These are phyloP conservation scores for Eragrostis curvula DNA, from an alignment of 176 grass and related monocot genomes.

Conservation along the genomic window DNA sequence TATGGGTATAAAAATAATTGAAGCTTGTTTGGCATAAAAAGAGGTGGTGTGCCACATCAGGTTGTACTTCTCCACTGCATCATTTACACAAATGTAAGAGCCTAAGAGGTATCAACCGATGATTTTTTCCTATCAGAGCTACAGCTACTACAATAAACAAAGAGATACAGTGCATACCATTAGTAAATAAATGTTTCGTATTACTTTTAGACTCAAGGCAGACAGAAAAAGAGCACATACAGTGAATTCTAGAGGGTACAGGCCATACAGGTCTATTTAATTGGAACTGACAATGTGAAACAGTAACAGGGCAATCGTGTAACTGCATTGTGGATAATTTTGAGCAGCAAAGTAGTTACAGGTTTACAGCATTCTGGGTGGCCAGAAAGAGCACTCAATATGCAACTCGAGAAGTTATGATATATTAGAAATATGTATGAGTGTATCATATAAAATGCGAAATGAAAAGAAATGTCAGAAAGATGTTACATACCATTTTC, in stretches of 20 bases:
- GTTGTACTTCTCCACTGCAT: background rate
- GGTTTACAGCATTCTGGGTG: background rate
- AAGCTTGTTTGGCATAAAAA: background rate
- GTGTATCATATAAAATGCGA: background rate
- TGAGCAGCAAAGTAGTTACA: background rate
- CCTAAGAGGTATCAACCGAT: background rate
- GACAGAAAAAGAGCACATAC: background rate
- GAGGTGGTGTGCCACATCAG: background rate
- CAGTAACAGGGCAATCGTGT: background rate
- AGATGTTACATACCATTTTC: slow-evolving; percentile 44
- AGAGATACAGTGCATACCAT: background rate
- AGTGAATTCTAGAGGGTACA: background rate
- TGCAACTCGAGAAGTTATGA: background rate
- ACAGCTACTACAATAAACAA: too few relatives aligned
- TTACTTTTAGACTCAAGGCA: background rate
- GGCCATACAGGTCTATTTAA: background rate
- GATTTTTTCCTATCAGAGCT: background rate
- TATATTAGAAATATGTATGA: background rate
- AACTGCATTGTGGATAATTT: background rate
- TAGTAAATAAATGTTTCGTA: background rate
- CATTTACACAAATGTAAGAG: background rate
- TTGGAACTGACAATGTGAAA: background rate
- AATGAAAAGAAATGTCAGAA: background rate
- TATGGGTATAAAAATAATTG: background rate
- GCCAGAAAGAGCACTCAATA: background rate